Base-by-base conservation (phyloP, 768 basidiomycete species). In the Suillus fuscotomentosus region DNA sequence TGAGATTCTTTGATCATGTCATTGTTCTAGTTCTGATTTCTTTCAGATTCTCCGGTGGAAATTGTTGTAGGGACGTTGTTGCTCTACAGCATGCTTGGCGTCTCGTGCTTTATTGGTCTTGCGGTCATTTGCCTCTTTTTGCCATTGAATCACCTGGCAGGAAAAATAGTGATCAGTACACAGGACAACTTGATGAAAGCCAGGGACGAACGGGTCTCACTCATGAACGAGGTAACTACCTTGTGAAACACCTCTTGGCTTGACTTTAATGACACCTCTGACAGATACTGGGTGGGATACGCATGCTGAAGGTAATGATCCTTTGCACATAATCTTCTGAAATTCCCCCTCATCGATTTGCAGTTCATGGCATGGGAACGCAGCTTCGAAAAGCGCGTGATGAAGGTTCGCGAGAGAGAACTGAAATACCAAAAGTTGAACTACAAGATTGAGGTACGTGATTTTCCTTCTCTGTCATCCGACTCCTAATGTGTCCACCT, bases 361-460 rank as follows among this genome's bases (percentile, higher is more conserved):
- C 69, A 90, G 88, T 97, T 96, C 76, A 96, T 97, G 94, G 95
- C 94, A 17, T 89, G 88, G 95, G 95, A 97, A 74, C 87, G 95
- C 31, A 93, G 87, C 72, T 96, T 96, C 69, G 95, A 97, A 76
- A 80, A 82, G 27, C 83, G 82, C 11, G 88, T 95, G 0, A 74
- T 90, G 61, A 86, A 84, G 60, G 81, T 97, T 65, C 85, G 95
- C 31, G 87, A 87, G 50, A 89, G 87, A 68, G 95, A 97, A 74
- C 80, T 97, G 27, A 88, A 87, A 69, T 94, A 87, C 75, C 94
- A 95, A 71, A 88, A 86, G 69, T 75, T 93, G 56, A 97, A 94
- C 76, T 98, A 95, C 75, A 85, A 83, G 50, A 91, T 97, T 60
- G 95, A 97, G 79, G 87, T 88, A 55, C 47, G 72, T 50, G 31